Percentiles rank a stretch among this genome's conserved stretches.
phyloP scores from a whole-genome alignment of 306 rosid genomes.

The Malus sieversii region DNA sequence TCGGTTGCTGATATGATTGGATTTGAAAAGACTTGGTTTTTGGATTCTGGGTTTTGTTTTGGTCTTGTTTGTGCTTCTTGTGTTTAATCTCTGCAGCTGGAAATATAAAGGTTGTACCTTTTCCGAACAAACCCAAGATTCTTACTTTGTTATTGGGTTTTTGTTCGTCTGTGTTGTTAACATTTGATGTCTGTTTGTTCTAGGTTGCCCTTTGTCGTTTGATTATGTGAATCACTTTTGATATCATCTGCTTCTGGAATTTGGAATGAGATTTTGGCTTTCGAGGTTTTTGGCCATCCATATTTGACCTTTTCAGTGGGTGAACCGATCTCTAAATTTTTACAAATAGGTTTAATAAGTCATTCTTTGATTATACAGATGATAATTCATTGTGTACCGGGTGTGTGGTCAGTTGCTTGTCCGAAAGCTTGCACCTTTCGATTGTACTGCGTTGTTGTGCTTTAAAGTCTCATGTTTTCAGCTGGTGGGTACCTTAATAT shows the following conservation, averaged over 20 bases:
- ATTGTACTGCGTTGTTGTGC: conserved; percentile 4
- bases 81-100: conserved; percentile 4
- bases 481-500: neutral
- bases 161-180: conserved; percentile 3
- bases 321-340: conserved; percentile 30
- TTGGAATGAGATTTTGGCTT: conserved; percentile 3
- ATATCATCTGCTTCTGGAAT: conserved; percentile 6
- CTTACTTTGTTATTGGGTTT: conserved; percentile 4
- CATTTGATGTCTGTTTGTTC: neutral
- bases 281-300: neutral
- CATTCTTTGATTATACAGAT: neutral
- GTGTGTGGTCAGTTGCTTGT: conserved; percentile 3
- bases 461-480: neutral
- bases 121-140: neutral
- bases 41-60: neutral
- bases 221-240: conserved; percentile 2
- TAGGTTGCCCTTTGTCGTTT: conserved; percentile 11
- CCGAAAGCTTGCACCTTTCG: conserved; percentile 38
- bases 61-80: neutral
- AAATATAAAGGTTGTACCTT: neutral
- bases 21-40: conserved; percentile 20
- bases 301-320: conserved; percentile 21
- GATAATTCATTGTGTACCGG: neutral
- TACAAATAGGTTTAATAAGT: conserved; percentile 13
- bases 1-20: conserved; percentile 29